A percentile compares a stretch with the other conserved stretches of the same genome.
phyloP scores from a whole-genome alignment of 192 early-diverging fungal genomes.

The Coemansia sp. region DNA sequence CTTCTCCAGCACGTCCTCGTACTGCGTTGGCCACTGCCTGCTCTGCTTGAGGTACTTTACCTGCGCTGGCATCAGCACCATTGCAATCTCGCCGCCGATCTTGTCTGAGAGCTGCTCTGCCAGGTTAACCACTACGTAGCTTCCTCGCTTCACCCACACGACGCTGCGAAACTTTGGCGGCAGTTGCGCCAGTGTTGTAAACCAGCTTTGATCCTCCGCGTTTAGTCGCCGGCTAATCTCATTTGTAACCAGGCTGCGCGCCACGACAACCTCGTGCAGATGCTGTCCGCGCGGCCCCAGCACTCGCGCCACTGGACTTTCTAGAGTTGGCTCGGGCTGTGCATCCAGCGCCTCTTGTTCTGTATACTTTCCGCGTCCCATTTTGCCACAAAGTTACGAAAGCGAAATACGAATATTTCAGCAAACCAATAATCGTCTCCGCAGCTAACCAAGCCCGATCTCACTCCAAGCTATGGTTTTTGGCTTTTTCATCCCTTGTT shows the following conservation, averaged over 20 bases:
- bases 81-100: constrained; percentile 72
- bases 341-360: constrained; percentile 45
- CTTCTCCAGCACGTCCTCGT: constrained; percentile 24
- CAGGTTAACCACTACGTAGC: constrained; percentile 60
- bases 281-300: constrained; percentile 70
- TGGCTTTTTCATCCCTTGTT: no score
- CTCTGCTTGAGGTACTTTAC: constrained; percentile 63
- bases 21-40: constrained; percentile 31
- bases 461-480: no score
- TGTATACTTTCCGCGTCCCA: constrained; percentile 51
- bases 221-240: constrained; percentile 37
- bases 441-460: no score
- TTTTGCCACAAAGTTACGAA: not conserved
- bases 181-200: constrained; percentile 64
- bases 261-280: constrained; percentile 65
- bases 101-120: constrained; percentile 62
- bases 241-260: constrained; percentile 24
- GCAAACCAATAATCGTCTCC: no score
- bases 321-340: constrained; percentile 27
- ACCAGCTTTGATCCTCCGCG: constrained; percentile 41
- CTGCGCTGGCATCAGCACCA: constrained; percentile 71
- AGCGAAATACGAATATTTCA: not conserved
- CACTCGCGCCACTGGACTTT: constrained; percentile 57
- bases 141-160: constrained; percentile 83
- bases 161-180: constrained; percentile 77